Evolutionary conservation across 225 moss, liverwort and hornwort species (phyloP), one percentile per base, ranked within the genome.

Genomic region (Marchantia paleacea): DNA sequence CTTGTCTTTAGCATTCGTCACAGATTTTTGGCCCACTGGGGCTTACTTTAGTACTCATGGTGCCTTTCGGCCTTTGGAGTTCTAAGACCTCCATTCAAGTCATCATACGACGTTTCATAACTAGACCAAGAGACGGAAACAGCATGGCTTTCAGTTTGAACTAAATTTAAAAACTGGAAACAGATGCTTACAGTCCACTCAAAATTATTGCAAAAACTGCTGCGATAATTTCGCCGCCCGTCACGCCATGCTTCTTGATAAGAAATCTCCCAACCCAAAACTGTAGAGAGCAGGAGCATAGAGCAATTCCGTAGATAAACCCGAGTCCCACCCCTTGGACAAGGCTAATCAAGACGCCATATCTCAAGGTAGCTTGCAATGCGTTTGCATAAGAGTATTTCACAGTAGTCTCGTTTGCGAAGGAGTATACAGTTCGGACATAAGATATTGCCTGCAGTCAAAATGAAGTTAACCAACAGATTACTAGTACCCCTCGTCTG

Each of bases 381-480:
- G 94, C 92, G 78, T 94, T 92, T 47, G 94, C 94, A 85, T 94
- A 94, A 2, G 94, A 91, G 58, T 94, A 94, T 81, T 94, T 94
- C 73, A 94, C 92, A 26, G 90, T 86, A 12, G 92, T 92, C 89
- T 94, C 94, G 63, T 92, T 94, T 25, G 92, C 92, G 84, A 88
- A 94, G n/a, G 94, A 91, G 81, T 94, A 94, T 9, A 94, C 94
- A 9, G 94, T 91, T 77, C 92, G 82, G 55, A 92, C 81, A 67
- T 91, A 90, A 52, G 86, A 72, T 55, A 94, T 88, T 50, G 94
- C 94, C 94, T 94, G 92, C 83, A 81, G 6, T 28, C 58, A 55
- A 69, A 9, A 55, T 1, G 28, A 69, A 65, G 48, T 7, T n/a
- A 28, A 22, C 39, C 31, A 39, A 71, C 16, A 8, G 16, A 54